Conservation (phyloP, 139 green algal genomes). For the Yamagishiella unicocca region DNA sequence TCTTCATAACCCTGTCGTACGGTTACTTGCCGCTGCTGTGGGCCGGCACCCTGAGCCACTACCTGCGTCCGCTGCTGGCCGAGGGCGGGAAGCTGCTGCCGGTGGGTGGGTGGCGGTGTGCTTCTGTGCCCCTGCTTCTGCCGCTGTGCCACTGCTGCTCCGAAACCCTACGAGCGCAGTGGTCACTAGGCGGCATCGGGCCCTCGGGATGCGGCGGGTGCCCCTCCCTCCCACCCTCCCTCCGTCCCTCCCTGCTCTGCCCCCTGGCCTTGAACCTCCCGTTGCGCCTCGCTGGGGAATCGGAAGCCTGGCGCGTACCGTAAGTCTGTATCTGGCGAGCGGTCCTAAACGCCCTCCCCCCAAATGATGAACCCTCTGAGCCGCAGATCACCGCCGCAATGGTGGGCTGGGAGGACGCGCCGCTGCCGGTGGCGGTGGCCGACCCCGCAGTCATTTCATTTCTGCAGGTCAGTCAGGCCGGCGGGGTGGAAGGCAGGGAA, state of each 20-base stretch:
- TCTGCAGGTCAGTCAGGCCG: slow-evolving; percentile 61
- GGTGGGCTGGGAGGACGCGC: slow-evolving; percentile 34
- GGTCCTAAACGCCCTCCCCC: no score
- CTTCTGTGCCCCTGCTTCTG: neutral
- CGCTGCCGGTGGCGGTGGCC: slow-evolving; percentile 40
- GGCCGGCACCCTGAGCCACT: slow-evolving; percentile 74
- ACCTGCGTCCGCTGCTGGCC: slow-evolving; percentile 62
- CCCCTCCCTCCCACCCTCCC: no score
- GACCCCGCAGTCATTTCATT: slow-evolving; percentile 57
- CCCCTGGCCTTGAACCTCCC: no score
- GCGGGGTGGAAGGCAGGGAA: no score
- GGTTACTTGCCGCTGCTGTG: slow-evolving; percentile 80
- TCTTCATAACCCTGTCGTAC: slow-evolving; percentile 78
- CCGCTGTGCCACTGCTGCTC: neutral
- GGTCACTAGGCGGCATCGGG: no score
- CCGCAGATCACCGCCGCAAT: slow-evolving; percentile 44
- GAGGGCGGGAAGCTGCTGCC: slow-evolving; percentile 72
- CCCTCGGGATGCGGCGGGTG: no score
- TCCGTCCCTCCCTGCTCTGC: no score
- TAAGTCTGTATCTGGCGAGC: no score
- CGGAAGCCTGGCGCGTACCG: no score
- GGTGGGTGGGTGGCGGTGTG: slow-evolving; percentile 28
- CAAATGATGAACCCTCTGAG: no score
- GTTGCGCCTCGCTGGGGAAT: no score
- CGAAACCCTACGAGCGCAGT: no score